These are phyloP conservation scores for Echinosophora koreensis DNA, from an alignment of 306 rosid genomes.

Conservation along the genomic window DNA sequence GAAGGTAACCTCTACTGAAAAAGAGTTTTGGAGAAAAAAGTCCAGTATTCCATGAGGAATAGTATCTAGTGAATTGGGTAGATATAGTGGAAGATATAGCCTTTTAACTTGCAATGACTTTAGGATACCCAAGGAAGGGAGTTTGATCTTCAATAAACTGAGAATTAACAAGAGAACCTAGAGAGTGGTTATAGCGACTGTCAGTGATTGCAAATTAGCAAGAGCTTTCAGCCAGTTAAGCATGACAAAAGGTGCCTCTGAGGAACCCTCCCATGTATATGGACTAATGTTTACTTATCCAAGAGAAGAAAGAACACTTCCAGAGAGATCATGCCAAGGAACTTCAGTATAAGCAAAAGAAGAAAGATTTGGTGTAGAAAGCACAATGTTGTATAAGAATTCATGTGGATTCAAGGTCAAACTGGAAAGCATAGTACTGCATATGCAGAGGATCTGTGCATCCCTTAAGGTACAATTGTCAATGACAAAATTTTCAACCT, in stretches of 20 bases:
- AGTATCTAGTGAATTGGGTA: too few species aligned
- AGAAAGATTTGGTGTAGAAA: neutral
- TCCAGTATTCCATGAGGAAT: too few species aligned
- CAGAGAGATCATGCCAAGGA: neutral
- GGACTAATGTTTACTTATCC: conserved; percentile 28
- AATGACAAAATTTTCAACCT: conserved; percentile 6
- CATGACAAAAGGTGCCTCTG: neutral
- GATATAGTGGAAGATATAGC: too few species aligned
- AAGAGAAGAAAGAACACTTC: conserved; percentile 34
- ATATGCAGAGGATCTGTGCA: neutral
- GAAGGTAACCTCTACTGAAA: too few species aligned
- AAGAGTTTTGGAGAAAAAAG: too few species aligned
- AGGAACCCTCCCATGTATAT: neutral
- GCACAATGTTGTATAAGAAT: neutral
- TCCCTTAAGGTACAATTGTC: neutral
- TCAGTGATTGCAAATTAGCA: neutral
- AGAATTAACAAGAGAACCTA: neutral
- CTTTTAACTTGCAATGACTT: too few species aligned
- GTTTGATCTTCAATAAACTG: too few species aligned
- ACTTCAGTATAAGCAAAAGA: neutral
- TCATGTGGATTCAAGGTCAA: neutral
- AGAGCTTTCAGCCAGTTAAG: neutral
- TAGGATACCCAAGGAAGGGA: neutral
- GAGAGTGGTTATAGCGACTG: neutral
- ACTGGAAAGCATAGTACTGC: neutral